Base-by-base conservation (phyloP, 768 basidiomycete genomes). In the Xanthoconium stramineum region DNA sequence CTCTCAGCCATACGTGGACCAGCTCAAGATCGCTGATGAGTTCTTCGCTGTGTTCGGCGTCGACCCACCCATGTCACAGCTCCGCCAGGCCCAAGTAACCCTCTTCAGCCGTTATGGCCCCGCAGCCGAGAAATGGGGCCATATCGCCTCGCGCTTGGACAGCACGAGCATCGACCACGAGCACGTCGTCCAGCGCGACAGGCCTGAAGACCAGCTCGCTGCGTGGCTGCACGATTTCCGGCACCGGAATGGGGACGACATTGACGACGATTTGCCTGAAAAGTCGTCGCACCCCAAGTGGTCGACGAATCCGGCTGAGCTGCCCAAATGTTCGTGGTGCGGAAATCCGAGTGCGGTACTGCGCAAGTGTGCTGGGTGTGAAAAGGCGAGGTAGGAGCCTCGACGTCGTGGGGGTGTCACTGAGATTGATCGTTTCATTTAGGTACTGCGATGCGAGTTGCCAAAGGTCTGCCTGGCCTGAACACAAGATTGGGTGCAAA, bases 291-390 rank as follows among this genome's bases (percentile, higher is more conserved):
- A 79, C 49, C 76, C 80, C 13, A 78, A 74, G 61, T 73, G 83
- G 60, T 80, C 75, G 55, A 65, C 69, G 19, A 81, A 83, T 45
- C 70, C 72, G 19, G 79, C 84, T 9, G 75, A 68, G 37, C 68
- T 88, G 40, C 86, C 83, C 68, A 70, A 77, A 28, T 88, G 86
- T 61, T 83, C 84, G 28, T 83, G 79, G 52, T 87, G 86, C 57
- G 75, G 79, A 7, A 86, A 85, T 55, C 84, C 84, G 7, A 85
- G 81, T 48, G 83, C 82, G 0, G 75, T 75, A 8, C 65, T 85
- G 46, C 75, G 76, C 59, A 84, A 81, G 65, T 85, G 83, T 57
- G 65, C 69, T 6, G 73, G 76, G 3, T 81, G 80, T 51, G 71
- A 62, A 28, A 73, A 69, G 52, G 70, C 76, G 11, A 76, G 77